These are phyloP conservation scores for Diplotaxis tenuifolia DNA, from an alignment of 345 rosid genomes.

Conservation along the genomic window DNA sequence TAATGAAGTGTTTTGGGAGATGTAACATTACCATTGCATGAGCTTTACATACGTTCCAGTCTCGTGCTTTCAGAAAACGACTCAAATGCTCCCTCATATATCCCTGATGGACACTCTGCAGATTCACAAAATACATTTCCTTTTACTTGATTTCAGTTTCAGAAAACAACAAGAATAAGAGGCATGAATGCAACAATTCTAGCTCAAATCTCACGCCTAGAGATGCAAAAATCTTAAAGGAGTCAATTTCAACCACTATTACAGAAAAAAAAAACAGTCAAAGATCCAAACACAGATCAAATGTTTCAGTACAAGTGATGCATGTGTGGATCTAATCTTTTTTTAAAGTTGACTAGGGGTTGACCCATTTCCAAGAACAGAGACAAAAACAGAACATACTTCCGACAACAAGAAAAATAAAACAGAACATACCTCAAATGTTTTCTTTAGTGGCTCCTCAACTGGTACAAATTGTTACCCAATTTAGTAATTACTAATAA, in stretches of 20 bases:
- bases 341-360: not conserved
- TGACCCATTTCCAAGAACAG: conserved; percentile 18
- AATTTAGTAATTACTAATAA: conserved; percentile 22
- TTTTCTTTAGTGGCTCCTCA: conserved; percentile 59
- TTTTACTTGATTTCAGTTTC: not conserved
- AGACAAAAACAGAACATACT: not conserved
- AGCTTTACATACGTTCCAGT: conserved; percentile 79
- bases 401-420: not conserved
- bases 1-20: conserved; percentile 4
- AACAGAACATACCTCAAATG: conserved; percentile 55
- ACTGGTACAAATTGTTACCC: conserved; percentile 38
- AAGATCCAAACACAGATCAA: conserved; percentile 12
- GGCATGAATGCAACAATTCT: not conserved
- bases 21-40: conserved; percentile 65
- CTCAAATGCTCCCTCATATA: conserved; percentile 57
- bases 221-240: conserved; percentile 6
- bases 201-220: not conserved
- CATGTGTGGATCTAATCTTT: not conserved
- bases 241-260: not conserved
- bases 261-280: not conserved
- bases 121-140: conserved; percentile 16
- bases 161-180: not conserved
- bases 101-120: conserved; percentile 86
- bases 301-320: not conserved
- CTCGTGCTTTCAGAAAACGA: conserved; percentile 92